Percentiles rank a stretch among this genome's conserved stretches.
phyloP scores from a whole-genome alignment of 495 filamentous ascomycete genomes.

The Penicillium crystallinum region DNA sequence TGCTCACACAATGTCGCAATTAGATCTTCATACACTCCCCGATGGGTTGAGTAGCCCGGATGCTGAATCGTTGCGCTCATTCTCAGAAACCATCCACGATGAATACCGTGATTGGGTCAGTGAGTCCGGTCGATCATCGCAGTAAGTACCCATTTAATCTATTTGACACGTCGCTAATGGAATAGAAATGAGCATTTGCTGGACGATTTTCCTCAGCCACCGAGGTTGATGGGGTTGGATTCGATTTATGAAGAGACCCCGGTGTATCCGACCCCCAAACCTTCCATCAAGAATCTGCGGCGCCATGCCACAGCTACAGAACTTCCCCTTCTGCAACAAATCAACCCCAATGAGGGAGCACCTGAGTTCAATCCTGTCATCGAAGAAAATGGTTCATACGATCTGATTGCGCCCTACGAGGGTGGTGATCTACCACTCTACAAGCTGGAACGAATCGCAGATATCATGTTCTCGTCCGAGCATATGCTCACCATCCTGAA shows the following conservation, averaged over 20 bases:
- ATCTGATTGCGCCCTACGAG: constrained; percentile 26
- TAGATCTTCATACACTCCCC: constrained; percentile 10
- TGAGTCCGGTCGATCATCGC: constrained; percentile 18
- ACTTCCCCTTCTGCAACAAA: constrained; percentile 23
- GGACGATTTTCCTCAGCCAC: constrained; percentile 23
- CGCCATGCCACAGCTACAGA: constrained; percentile 19
- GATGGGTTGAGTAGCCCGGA: constrained; percentile 12
- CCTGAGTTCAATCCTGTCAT: constrained; percentile 25
- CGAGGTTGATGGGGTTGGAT: constrained; percentile 13
- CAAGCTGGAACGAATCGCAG: constrained; percentile 54
- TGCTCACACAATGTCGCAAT: constrained; percentile 6
- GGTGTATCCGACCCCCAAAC: constrained; percentile 15
- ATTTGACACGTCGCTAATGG: background rate
- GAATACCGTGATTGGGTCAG: constrained; percentile 26
- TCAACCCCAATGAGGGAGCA: constrained; percentile 20
- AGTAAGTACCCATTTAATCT: constrained; percentile 4
- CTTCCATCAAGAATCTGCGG: constrained; percentile 24
- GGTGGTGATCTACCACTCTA: constrained; percentile 26
- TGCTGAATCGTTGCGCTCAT: constrained; percentile 20
- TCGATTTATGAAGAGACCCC: constrained; percentile 11
- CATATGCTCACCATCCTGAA: constrained; percentile 58
- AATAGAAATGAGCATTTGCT: constrained; percentile 19
- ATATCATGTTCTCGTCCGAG: constrained; percentile 58
- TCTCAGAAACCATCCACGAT: constrained; percentile 16
- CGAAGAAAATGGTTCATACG: constrained; percentile 28